These are phyloP conservation scores for Fusarium sp. DNA, from an alignment of 2,329 filamentous ascomycete genomes.

Conservation along the genomic window DNA sequence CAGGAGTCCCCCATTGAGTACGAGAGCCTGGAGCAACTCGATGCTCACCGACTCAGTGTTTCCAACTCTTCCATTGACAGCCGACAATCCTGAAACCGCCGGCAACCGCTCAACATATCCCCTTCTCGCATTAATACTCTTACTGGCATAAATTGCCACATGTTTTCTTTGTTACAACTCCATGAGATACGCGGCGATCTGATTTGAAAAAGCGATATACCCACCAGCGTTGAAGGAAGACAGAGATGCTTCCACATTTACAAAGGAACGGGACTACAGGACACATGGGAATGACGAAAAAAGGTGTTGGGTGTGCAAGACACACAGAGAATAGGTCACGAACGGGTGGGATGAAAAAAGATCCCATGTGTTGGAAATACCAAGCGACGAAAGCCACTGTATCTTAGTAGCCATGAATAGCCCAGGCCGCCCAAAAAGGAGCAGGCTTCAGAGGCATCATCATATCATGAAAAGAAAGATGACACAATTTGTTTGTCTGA, in stretches of 20 bases:
- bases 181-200: slow-evolving; percentile 45
- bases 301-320: slow-evolving; percentile 28
- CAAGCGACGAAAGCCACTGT: slow-evolving; percentile 30
- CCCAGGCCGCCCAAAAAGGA: slow-evolving; percentile 27
- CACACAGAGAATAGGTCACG: slow-evolving; percentile 14
- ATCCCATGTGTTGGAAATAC: slow-evolving; percentile 31
- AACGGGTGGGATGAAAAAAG: slow-evolving; percentile 15
- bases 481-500: neutral
- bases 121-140: slow-evolving; percentile 19
- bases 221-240: slow-evolving; percentile 46
- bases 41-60: slow-evolving; percentile 45
- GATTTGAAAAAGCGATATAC: slow-evolving; percentile 43
- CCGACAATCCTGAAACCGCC: slow-evolving; percentile 18
- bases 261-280: slow-evolving; percentile 43
- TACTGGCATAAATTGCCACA: slow-evolving; percentile 4
- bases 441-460: slow-evolving; percentile 28
- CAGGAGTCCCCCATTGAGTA: slow-evolving; percentile 52
- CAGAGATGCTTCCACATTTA: slow-evolving; percentile 37
- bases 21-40: slow-evolving; percentile 52
- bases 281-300: slow-evolving; percentile 36
- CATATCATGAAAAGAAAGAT: slow-evolving; percentile 15
- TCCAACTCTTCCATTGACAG: slow-evolving; percentile 34
- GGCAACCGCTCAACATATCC: neutral
- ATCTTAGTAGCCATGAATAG: slow-evolving; percentile 27
- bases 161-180: slow-evolving; percentile 33